These are phyloP conservation scores for Xylaria digitata DNA, from an alignment of 2,329 filamentous ascomycete genomes.

Conservation along the genomic window DNA sequence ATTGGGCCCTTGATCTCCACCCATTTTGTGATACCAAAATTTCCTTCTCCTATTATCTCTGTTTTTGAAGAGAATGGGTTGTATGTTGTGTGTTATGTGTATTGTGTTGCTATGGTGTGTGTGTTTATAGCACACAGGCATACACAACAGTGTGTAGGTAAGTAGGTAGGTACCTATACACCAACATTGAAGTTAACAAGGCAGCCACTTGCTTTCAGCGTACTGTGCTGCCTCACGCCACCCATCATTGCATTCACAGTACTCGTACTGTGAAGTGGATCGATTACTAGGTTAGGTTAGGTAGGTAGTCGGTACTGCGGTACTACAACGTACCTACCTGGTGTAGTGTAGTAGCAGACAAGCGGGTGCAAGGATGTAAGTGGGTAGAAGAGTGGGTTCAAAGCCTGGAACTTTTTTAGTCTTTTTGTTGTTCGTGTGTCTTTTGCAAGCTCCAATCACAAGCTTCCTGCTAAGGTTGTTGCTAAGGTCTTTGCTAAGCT, in stretches of 20 bases:
- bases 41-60: not conserved
- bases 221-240: too few species aligned
- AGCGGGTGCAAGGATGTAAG: slow-evolving; percentile 19
- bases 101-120: not conserved
- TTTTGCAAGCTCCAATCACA: slow-evolving; percentile 31
- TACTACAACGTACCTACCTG: not conserved
- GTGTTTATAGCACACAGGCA: not conserved
- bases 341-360: not conserved
- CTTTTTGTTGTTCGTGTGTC: slow-evolving; percentile 12
- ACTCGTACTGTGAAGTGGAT: too few species aligned
- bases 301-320: not conserved
- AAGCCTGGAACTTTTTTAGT: slow-evolving; percentile 36
- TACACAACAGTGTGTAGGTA: too few species aligned
- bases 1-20: slow-evolving; percentile 19
- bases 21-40: slow-evolving; percentile 21
- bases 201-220: too few species aligned
- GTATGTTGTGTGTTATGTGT: too few species aligned
- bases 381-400: slow-evolving; percentile 9
- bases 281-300: too few species aligned
- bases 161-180: too few species aligned
- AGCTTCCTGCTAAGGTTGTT: slow-evolving; percentile 14
- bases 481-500: too few species aligned
- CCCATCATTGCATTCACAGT: too few species aligned
- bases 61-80: not conserved
- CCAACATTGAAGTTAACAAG: too few species aligned